Percentiles rank a stretch among this genome's conserved stretches.
phyloP scores from a whole-genome alignment of 2,329 filamentous ascomycete genomes.

The Hypoxylon sp. region DNA sequence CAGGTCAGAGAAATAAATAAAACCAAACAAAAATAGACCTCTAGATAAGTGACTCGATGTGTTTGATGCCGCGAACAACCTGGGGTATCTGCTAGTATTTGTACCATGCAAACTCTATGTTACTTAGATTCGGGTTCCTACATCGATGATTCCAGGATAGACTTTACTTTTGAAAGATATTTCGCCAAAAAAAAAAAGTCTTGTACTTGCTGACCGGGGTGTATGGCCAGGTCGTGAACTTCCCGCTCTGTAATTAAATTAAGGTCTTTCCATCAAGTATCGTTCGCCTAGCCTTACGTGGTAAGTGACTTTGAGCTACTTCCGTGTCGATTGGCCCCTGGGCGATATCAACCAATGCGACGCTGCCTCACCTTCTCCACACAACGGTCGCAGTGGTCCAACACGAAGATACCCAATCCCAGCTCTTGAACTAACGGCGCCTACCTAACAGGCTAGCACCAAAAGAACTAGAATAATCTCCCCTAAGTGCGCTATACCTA shows the following conservation, averaged over 20 bases:
- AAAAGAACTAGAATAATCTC: constrained; percentile 41
- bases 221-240: constrained; percentile 31
- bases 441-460: constrained; percentile 30
- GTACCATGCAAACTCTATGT: constrained; percentile 13
- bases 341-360: constrained; percentile 33
- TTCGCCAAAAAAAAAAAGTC: constrained; percentile 8
- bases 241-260: constrained; percentile 48
- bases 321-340: constrained; percentile 24
- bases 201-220: constrained; percentile 16
- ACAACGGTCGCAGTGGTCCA: constrained; percentile 15
- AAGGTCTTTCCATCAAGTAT: constrained; percentile 36
- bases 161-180: neutral
- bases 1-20: constrained; percentile 12
- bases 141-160: constrained; percentile 28
- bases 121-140: constrained; percentile 35
- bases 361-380: constrained; percentile 38
- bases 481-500: constrained; percentile 21
- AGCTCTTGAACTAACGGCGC: constrained; percentile 4
- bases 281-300: constrained; percentile 6
- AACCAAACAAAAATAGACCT: neutral
- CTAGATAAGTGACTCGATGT: constrained; percentile 14
- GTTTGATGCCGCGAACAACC: constrained; percentile 15
- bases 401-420: constrained; percentile 24
- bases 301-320: constrained; percentile 33
- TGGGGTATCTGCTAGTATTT: constrained; percentile 5